Percentiles rank a stretch among this genome's conserved stretches.
These are phyloP conservation scores for Phenoliferia sp. DNA, from an alignment of 1,284 basidiomycete species.

Conservation along the genomic window DNA sequence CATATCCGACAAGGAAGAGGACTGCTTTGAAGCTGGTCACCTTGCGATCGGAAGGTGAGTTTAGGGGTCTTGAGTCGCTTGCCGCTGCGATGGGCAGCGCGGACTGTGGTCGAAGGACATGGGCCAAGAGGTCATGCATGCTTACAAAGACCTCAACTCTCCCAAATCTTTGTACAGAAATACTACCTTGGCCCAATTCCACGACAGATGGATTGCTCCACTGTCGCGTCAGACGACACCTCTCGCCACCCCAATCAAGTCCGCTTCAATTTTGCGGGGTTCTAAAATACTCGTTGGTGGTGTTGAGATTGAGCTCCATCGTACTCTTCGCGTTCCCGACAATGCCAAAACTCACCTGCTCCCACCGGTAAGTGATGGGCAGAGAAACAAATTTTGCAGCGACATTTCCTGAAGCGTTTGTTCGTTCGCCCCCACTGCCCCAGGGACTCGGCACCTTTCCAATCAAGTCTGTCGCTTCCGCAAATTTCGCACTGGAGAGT, in stretches of 20 bases:
- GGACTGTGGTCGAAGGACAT: neutral
- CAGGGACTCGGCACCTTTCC: constrained; percentile 16
- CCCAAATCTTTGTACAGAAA: neutral
- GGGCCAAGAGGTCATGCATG: neutral
- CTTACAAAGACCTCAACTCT: neutral
- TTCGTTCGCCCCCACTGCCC: too few relatives aligned
- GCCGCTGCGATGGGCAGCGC: neutral
- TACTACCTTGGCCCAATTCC: neutral
- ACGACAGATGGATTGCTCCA: neutral
- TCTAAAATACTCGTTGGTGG: neutral
- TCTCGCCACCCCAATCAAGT: neutral
- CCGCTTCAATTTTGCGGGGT: neutral
- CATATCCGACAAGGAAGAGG: neutral
- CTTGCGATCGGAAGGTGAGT: neutral
- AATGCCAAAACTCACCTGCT: constrained; percentile 2
- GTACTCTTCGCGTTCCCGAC: constrained; percentile 23
- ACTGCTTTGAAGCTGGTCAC: neutral
- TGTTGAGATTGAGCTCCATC: constrained; percentile 3
- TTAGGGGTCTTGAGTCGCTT: neutral
- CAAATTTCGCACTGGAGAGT: constrained; percentile 1
- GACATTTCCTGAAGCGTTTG: neutral
- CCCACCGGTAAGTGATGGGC: constrained; percentile 8
- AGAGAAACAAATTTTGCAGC: neutral
- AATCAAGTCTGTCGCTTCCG: constrained; percentile 4
- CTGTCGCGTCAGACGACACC: neutral